phyloP scores from a whole-genome alignment of 352 stramenopile genomes.

The Phytophthora litchii region DNA sequence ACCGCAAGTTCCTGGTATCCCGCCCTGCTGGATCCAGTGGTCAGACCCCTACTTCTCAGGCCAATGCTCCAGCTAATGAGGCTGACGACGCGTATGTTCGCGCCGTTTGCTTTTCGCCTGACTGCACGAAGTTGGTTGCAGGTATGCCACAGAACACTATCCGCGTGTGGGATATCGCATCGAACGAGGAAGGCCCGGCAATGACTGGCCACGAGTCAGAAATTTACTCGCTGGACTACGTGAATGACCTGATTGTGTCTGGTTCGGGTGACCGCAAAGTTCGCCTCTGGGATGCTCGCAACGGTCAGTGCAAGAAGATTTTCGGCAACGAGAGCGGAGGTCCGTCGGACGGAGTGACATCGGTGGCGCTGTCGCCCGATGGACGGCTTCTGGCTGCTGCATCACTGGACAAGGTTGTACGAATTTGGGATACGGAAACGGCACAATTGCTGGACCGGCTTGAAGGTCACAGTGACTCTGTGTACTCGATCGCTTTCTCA shows the following conservation, averaged over 20 bases:
- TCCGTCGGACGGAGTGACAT: conserved; percentile 82
- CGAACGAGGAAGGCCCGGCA: conserved; percentile 81
- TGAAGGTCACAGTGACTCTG: conserved; percentile 85
- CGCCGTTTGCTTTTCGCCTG: conserved; percentile 85
- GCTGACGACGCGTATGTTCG: conserved; percentile 84
- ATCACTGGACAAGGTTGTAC: conserved; percentile 87
- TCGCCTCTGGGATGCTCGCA: conserved; percentile 82
- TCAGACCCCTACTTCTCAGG: conserved; percentile 47
- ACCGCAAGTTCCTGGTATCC: conserved; percentile 84
- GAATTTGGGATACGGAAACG: conserved; percentile 87
- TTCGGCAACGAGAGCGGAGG: conserved; percentile 84
- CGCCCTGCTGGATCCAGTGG: conserved; percentile 57
- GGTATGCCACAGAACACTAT: conserved; percentile 91
- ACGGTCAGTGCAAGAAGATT: conserved; percentile 83
- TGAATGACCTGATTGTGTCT: conserved; percentile 89
- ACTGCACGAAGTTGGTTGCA: conserved; percentile 85
- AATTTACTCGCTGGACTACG: conserved; percentile 89
- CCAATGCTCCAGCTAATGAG: conserved; percentile 58
- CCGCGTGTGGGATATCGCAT: conserved; percentile 86
- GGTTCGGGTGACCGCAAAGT: conserved; percentile 85
- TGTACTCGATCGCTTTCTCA: conserved; percentile 90
- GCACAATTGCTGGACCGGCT: conserved; percentile 81
- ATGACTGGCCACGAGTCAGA: conserved; percentile 88
- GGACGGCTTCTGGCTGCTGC: conserved; percentile 76
- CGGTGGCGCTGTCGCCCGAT: conserved; percentile 79